phyloP scores from a whole-genome alignment of 1,284 basidiomycete species.

The Amylostereum chailletii region DNA sequence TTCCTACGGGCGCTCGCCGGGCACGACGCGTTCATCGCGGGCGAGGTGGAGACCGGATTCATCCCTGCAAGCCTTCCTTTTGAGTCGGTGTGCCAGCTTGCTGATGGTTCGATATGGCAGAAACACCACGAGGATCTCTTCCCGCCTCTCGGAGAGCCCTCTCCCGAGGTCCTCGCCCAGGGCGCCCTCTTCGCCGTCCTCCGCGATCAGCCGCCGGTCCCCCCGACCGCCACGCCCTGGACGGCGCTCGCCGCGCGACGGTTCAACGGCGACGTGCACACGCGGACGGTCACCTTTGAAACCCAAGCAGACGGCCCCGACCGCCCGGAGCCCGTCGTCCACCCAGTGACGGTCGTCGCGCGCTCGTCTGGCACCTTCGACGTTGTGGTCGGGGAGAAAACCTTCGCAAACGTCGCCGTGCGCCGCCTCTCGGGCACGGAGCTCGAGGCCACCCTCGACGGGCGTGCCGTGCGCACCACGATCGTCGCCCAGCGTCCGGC shows the following conservation, averaged over 20 bases:
- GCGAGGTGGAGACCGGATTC: conserved; percentile 90
- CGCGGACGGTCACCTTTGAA: conserved; percentile 51
- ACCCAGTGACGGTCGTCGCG: conserved; percentile 36
- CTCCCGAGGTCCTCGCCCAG: conserved; percentile 61
- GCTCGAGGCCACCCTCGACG: conserved; percentile 41
- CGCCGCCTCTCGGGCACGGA: conserved; percentile 41
- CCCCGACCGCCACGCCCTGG: conserved; percentile 49
- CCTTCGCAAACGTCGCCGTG: conserved; percentile 46
- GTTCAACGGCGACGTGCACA: conserved; percentile 67
- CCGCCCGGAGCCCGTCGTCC: conserved; percentile 26
- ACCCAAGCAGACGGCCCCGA: conserved; percentile 35
- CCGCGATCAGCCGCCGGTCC: conserved; percentile 41
- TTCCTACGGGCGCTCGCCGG: conserved; percentile 76
- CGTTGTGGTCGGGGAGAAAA: conserved; percentile 37
- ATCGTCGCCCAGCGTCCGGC: conserved; percentile 62
- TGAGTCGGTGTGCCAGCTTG: background rate
- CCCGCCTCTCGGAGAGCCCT: conserved; percentile 48
- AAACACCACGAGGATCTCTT: conserved; percentile 77
- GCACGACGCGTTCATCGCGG: conserved; percentile 69
- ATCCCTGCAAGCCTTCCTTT: conserved; percentile 50
- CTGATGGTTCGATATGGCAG: conserved; percentile 26
- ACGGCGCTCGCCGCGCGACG: conserved; percentile 56
- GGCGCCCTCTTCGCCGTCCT: conserved; percentile 72
- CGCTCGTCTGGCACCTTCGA: conserved; percentile 36
- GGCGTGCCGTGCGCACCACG: conserved; percentile 43